Evolutionary conservation across 768 basidiomycete genomes (phyloP), one percentile per base, ranked within the genome.

Genomic region (Coprinopsis marcescibilis): DNA sequence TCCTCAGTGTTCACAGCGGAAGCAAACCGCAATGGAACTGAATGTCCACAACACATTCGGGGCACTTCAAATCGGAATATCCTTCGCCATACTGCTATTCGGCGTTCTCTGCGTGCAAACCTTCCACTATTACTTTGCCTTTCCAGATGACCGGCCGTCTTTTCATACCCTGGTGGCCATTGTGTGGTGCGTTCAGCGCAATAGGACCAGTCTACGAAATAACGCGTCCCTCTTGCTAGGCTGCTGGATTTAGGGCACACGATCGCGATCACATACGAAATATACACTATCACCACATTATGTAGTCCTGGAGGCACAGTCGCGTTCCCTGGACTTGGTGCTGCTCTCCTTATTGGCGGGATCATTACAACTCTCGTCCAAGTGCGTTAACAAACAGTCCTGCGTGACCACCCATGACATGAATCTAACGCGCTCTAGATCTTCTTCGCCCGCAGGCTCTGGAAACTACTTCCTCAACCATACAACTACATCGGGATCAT

Each of bases 361-460:
- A 33, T 53, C 20, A 40, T 50, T 30, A 53, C 52, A 13, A 42
- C 46, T 32, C n/a, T 50, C 10, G 52, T 47, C 34, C 52, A 53
- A 35, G 52, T 53, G 12, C 10, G 38, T 25, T 4, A 10, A 43
- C 11, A 35, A 26, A 8, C 12, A 10, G 26, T 17, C 8, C 27
- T 14, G 20, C 33, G 7, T 12, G 13, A 25, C 25, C 23, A n/a
- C n/a, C 17, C 35, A 17, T 37, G 35, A 17, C 11, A 10, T 37
- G 29, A 8, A n/a, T 32, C 35, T 36, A 10, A 40, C 17, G 15
- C 23, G 26, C 26, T 43, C 26, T 27, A 68, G 66, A 47, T 55
- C 4, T 69, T 66, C 57, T 67, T 67, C 43, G 54, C 62, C 7
- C 46, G 59, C 8, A 61, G 68, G 2, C 53, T 66, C 2, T 56